Percentiles rank a stretch among this genome's conserved stretches.
Conservation (phyloP, 2,329 filamentous ascomycete species). For the Clonostachys rosea region DNA sequence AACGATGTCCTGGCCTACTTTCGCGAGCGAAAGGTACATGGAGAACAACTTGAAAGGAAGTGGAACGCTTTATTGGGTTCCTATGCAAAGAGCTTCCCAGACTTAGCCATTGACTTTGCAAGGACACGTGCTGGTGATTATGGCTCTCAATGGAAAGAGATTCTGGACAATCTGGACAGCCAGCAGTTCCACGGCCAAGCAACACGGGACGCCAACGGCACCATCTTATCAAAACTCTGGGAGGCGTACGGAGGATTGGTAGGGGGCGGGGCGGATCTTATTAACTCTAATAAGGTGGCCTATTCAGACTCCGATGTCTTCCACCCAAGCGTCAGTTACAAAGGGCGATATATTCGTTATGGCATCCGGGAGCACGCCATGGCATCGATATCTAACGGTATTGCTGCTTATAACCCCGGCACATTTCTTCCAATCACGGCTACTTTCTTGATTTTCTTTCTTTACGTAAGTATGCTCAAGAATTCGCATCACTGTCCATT, state of each 20-base stretch:
- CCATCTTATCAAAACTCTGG: not conserved
- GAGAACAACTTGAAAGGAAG: constrained; percentile 35
- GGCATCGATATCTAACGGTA: constrained; percentile 38
- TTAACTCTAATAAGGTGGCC: not conserved
- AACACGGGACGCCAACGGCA: constrained; percentile 26
- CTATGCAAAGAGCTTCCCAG: constrained; percentile 20
- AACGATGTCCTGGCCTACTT: constrained; percentile 48
- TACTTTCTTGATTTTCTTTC: constrained; percentile 54
- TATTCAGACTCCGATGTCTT: constrained; percentile 24
- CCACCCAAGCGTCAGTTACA: constrained; percentile 15
- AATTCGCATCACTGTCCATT: constrained; percentile 1
- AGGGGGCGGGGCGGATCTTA: not conserved
- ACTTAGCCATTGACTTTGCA: not conserved
- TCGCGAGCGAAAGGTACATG: constrained; percentile 35
- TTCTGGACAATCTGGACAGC: constrained; percentile 6
- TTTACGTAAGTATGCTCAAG: constrained; percentile 6
- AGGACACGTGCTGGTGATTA: not conserved
- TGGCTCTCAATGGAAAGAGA: constrained; percentile 4
- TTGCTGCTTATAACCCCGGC: constrained; percentile 35
- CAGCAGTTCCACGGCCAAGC: constrained; percentile 7
- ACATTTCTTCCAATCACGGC: constrained; percentile 50
- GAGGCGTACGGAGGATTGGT: not conserved
- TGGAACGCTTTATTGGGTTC: constrained; percentile 40
- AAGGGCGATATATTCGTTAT: constrained; percentile 39
- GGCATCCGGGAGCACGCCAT: constrained; percentile 48